These are phyloP conservation scores for Guillardia theta DNA, from an alignment of 78 protist genomes.

Conservation along the genomic window DNA sequence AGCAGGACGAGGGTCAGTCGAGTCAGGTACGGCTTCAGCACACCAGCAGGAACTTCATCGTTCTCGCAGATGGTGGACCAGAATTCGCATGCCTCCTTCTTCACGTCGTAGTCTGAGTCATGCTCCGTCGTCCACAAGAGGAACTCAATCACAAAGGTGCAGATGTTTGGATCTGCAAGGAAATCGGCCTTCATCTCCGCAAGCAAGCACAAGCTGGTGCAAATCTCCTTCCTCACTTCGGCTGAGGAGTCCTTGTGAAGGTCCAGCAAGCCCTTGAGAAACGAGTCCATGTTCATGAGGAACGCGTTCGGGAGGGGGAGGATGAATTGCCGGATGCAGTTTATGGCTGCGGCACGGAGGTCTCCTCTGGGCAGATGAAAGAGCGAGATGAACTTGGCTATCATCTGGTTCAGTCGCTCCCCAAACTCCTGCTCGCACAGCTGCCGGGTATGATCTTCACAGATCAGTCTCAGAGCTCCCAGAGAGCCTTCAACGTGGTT, in stretches of 20 bases:
- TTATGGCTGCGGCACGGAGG: not conserved
- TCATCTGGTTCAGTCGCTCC: not conserved
- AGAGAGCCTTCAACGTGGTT: not conserved
- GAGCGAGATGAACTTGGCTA: not conserved
- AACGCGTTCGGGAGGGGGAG: not conserved
- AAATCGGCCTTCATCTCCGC: constrained; percentile 47
- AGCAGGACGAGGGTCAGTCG: constrained; percentile 60
- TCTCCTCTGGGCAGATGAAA: not conserved
- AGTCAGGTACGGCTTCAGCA: not conserved
- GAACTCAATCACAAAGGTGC: constrained; percentile 54
- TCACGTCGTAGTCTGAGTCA: constrained; percentile 68
- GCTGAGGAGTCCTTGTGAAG: not conserved
- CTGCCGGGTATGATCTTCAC: not conserved
- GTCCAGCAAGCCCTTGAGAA: not conserved
- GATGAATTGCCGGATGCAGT: constrained; percentile 39
- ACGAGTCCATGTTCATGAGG: not conserved
- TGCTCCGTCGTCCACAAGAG: constrained; percentile 58
- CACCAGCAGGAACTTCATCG: not conserved
- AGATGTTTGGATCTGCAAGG: constrained; percentile 47
- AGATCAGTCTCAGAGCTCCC: not conserved
- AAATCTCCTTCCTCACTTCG: constrained; percentile 44
- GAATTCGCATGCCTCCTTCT: constrained; percentile 81
- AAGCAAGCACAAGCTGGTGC: constrained; percentile 61
- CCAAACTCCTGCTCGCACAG: not conserved
- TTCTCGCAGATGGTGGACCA: constrained; percentile 74